A percentile compares a stretch with the other conserved stretches of the same genome.
phyloP scores from a whole-genome alignment of 371 early-diverging fungal species.

The Blastocladiella emersonii region DNA sequence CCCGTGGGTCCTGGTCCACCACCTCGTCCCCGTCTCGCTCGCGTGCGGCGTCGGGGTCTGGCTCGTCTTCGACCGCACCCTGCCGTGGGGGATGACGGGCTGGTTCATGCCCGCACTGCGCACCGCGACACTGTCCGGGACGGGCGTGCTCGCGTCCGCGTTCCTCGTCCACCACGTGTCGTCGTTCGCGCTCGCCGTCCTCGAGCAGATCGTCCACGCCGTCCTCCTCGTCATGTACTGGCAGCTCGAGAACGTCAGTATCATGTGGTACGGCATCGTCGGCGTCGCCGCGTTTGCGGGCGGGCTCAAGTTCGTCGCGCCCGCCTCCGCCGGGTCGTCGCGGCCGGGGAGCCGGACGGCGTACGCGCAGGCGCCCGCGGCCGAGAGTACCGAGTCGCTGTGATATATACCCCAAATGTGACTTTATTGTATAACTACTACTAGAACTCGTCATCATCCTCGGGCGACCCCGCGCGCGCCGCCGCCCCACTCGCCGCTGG shows the following conservation, averaged over 20 bases:
- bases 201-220: not conserved
- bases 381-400: too few relatives aligned
- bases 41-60: not conserved
- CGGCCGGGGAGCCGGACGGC: too few relatives aligned
- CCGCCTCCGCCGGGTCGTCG: too few relatives aligned
- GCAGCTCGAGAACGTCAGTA: not conserved
- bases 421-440: too few relatives aligned
- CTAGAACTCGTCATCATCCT: too few relatives aligned
- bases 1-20: not conserved
- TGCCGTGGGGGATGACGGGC: too few relatives aligned
- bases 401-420: too few relatives aligned
- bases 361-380: too few relatives aligned
- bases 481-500: too few relatives aligned
- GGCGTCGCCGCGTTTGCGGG: not conserved
- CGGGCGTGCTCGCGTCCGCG: not conserved
- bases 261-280: not conserved
- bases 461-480: too few relatives aligned
- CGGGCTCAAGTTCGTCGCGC: not conserved
- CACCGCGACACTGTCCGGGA: not conserved
- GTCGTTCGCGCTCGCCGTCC: not conserved
- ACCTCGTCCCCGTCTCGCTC: not conserved
- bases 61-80: not conserved
- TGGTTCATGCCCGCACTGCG: not conserved
- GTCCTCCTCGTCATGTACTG: not conserved
- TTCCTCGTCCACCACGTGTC: not conserved